phyloP scores from a whole-genome alignment of 179 eudicot species.

The Kewa caespitosa region DNA sequence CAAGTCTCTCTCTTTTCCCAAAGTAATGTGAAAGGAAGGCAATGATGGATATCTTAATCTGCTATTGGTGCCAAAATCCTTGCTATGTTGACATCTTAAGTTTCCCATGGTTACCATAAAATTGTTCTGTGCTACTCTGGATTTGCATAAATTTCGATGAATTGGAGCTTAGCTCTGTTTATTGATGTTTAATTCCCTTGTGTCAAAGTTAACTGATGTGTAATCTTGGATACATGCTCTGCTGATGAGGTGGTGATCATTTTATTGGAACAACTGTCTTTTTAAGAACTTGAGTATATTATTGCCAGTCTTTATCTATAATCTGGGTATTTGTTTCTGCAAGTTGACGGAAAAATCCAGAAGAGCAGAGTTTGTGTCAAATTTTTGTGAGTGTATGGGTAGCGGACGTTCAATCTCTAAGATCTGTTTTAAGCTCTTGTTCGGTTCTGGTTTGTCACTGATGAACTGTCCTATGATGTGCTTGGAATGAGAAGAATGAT shows the following conservation, averaged over 20 bases:
- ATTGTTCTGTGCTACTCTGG: neutral
- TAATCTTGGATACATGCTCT: neutral
- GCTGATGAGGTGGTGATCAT: neutral
- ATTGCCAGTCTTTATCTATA: too few relatives aligned
- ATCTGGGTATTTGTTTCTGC: too few relatives aligned
- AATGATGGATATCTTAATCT: neutral
- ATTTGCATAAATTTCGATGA: neutral
- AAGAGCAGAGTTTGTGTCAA: too few relatives aligned
- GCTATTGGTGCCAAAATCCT: neutral
- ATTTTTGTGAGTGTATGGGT: too few relatives aligned
- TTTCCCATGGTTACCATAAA: neutral
- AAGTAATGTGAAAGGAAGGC: neutral
- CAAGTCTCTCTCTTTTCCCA: neutral
- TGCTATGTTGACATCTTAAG: neutral
- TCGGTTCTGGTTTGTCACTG: too few relatives aligned
- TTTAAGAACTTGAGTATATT: too few relatives aligned
- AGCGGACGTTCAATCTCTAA: too few relatives aligned
- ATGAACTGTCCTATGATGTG: too few relatives aligned
- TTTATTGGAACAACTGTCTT: too few relatives aligned
- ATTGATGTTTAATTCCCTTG: neutral
- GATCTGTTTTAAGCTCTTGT: too few relatives aligned
- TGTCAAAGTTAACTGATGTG: neutral
- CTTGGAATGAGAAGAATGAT: too few relatives aligned
- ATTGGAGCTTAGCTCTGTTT: neutral
- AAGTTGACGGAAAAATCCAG: too few relatives aligned